phyloP scores from a whole-genome alignment of 2,329 filamentous ascomycete species.

The Ophiostoma sp. region DNA sequence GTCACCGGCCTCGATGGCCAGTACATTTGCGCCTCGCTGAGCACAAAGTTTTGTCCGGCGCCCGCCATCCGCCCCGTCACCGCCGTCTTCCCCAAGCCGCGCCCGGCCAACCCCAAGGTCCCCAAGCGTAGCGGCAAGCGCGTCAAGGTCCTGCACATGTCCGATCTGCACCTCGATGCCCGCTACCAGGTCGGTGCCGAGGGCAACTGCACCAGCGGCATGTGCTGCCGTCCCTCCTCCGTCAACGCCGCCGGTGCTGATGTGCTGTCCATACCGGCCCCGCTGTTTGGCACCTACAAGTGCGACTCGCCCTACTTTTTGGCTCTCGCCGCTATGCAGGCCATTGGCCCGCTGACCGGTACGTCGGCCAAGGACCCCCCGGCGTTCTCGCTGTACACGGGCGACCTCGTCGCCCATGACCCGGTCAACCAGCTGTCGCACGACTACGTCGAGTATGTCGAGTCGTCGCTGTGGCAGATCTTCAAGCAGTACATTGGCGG shows the following conservation, averaged over 20 bases:
- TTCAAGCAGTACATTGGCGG: conserved; percentile 52
- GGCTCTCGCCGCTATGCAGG: conserved; percentile 50
- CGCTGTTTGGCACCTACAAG: conserved; percentile 49
- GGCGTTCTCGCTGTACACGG: conserved; percentile 55
- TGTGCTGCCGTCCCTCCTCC: conserved; percentile 48
- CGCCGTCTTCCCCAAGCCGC: conserved; percentile 51
- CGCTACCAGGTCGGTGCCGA: conserved; percentile 50
- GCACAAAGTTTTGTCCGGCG: conserved; percentile 43
- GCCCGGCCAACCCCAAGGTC: conserved; percentile 41
- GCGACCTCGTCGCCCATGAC: conserved; percentile 55
- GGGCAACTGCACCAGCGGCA: conserved; percentile 52
- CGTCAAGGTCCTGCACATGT: conserved; percentile 54
- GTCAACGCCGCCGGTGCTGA: conserved; percentile 32
- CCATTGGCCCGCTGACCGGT: conserved; percentile 51
- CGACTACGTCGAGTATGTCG: conserved; percentile 49
- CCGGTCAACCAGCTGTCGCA: conserved; percentile 46
- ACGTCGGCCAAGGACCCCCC: conserved; percentile 44
- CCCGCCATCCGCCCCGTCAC: conserved; percentile 44
- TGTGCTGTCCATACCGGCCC: conserved; percentile 43
- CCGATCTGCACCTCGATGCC: conserved; percentile 55
- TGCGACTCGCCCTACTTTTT: conserved; percentile 57
- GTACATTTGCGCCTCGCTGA: conserved; percentile 52
- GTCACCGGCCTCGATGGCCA: conserved; percentile 50
- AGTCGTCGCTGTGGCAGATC: conserved; percentile 49
- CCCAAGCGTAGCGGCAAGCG: conserved; percentile 48